phyloP scores from a whole-genome alignment of 331 rosid species.

The Malus hybrid region DNA sequence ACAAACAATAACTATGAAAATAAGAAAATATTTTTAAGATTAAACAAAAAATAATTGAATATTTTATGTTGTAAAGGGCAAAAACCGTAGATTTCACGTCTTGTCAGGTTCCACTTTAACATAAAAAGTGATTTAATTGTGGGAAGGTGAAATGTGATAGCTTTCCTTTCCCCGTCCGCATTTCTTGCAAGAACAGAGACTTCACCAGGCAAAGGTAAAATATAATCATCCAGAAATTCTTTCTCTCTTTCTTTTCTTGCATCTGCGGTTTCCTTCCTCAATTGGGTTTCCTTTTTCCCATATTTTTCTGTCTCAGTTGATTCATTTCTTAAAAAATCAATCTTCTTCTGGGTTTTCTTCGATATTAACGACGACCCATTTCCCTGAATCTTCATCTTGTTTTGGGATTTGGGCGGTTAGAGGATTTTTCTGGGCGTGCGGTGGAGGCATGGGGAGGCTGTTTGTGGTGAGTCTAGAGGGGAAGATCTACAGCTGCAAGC shows the following conservation, averaged over 20 bases:
- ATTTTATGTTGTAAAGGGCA: background rate
- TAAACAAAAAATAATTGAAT: no score
- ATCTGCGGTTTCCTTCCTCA: background rate
- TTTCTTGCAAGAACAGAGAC: conserved; percentile 42
- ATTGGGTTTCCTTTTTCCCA: background rate
- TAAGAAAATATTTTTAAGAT: no score
- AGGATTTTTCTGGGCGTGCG: background rate
- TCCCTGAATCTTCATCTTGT: conserved; percentile 4
- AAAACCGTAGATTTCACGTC: conserved; percentile 26
- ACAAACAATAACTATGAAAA: background rate
- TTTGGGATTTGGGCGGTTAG: conserved; percentile 3
- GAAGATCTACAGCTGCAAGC: conserved; percentile 78
- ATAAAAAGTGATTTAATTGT: conserved; percentile 13
- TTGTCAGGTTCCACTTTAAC: conserved; percentile 36
- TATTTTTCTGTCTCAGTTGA: background rate
- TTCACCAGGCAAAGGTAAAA: conserved; percentile 26
- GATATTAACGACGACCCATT: conserved; percentile 27
- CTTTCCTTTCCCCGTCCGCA: conserved; percentile 31
- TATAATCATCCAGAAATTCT: conserved; percentile 13
- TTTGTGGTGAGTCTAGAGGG: conserved; percentile 72
- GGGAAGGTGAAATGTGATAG: conserved; percentile 5
- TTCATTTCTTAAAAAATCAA: conserved; percentile 13
- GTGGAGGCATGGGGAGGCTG: conserved; percentile 64
- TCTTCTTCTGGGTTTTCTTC: conserved; percentile 3
- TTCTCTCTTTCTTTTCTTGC: conserved; percentile 1